Conservation (phyloP, 2,329 filamentous ascomycete genomes). For the Aspergillus sp. region DNA sequence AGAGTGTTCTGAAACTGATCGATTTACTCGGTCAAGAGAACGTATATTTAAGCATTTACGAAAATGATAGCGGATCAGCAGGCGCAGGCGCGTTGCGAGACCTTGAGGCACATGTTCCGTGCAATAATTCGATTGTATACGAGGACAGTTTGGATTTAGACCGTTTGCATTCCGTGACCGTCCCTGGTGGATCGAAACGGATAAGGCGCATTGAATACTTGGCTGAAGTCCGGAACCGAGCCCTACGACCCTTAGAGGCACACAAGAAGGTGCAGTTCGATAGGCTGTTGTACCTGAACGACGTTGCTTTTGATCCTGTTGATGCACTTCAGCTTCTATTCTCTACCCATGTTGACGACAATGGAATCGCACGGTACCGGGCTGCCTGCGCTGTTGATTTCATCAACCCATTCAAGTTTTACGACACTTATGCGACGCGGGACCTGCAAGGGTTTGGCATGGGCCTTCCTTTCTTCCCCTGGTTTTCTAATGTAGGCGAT, state of each 20-base stretch:
- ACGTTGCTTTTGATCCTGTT: conserved; percentile 62
- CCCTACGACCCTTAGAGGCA: conserved; percentile 62
- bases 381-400: conserved; percentile 76
- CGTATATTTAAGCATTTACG: conserved; percentile 71
- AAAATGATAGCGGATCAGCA: conserved; percentile 64
- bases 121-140: conserved; percentile 56
- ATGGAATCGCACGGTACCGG: conserved; percentile 60
- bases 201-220: conserved; percentile 73
- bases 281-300: conserved; percentile 64
- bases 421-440: conserved; percentile 73
- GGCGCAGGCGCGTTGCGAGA: conserved; percentile 55
- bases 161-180: conserved; percentile 58
- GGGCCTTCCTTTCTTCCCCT: conserved; percentile 71
- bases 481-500: conserved; percentile 58
- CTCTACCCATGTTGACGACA: conserved; percentile 54
- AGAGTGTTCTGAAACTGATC: conserved; percentile 60
- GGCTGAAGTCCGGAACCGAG: conserved; percentile 70
- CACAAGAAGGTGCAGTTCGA: conserved; percentile 49
- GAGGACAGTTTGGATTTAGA: conserved; percentile 59
- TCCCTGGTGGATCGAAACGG: conserved; percentile 63
- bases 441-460: conserved; percentile 68
- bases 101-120: conserved; percentile 52
- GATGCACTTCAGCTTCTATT: conserved; percentile 63
- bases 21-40: conserved; percentile 66
- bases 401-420: conserved; percentile 70